Evolutionary conservation across 108 stramenopile genomes (phyloP).

Genomic region (Skeletonema menzelii): DNA sequence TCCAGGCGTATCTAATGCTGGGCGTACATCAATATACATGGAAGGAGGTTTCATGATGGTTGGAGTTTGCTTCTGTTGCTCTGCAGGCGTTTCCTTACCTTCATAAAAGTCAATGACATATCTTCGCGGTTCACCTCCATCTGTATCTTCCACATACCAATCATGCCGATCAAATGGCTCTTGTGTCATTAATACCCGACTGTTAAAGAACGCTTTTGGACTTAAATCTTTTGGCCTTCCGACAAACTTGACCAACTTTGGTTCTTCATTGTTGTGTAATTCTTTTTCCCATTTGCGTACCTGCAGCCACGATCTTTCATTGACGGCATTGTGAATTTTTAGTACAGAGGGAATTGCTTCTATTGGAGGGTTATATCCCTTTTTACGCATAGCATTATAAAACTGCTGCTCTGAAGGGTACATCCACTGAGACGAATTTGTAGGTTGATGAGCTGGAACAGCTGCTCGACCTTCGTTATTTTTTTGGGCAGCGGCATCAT

Average conservation of each 20-base stretch:
- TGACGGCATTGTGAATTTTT: slow-evolving; percentile 94
- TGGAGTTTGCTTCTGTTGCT: neutral
- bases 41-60: slow-evolving; percentile 41
- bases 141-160: slow-evolving; percentile 88
- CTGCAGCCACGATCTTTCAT: slow-evolving; percentile 90
- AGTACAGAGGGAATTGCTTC: slow-evolving; percentile 84
- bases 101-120: slow-evolving; percentile 98
- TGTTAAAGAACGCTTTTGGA: slow-evolving; percentile 90
- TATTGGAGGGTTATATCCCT: slow-evolving; percentile 86
- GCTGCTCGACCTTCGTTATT: slow-evolving; percentile 13
- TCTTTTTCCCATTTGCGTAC: slow-evolving; percentile 76
- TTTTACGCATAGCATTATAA: slow-evolving; percentile 94
- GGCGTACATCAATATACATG: slow-evolving; percentile 92
- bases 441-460: slow-evolving; percentile 39
- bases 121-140: slow-evolving; percentile 59
- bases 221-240: slow-evolving; percentile 90
- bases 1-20: slow-evolving; percentile 80
- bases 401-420: slow-evolving; percentile 98
- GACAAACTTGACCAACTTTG: slow-evolving; percentile 83
- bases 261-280: slow-evolving; percentile 41
- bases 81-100: slow-evolving; percentile 42
- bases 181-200: slow-evolving; percentile 65
- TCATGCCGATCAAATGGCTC: slow-evolving; percentile 97
- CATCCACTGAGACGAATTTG: slow-evolving; percentile 70
- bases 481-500: neutral